These are phyloP conservation scores for Serendipita sp. DNA, from an alignment of 768 basidiomycete genomes.

Conservation along the genomic window DNA sequence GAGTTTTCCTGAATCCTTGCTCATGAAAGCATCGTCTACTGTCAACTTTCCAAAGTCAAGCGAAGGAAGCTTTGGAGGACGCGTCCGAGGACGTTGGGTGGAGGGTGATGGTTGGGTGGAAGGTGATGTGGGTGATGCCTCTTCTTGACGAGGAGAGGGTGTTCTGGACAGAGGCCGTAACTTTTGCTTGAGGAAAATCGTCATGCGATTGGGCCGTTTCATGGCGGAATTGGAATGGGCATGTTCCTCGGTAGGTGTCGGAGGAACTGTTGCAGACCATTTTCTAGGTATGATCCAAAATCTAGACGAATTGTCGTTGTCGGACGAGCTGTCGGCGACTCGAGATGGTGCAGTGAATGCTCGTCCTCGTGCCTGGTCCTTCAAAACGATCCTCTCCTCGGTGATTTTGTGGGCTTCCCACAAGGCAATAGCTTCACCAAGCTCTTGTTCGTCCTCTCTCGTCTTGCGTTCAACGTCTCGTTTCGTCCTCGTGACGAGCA, in stretches of 20 bases:
- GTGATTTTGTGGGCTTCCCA: background rate
- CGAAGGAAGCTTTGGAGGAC: background rate
- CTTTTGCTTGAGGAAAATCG: background rate
- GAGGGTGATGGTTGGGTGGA: background rate
- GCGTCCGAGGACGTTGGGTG: background rate
- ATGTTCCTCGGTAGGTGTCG: background rate
- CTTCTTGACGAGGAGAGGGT: background rate
- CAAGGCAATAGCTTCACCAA: background rate
- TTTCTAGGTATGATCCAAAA: background rate
- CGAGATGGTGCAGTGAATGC: background rate
- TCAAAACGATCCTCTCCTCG: background rate
- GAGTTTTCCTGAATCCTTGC: no score
- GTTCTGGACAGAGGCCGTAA: background rate
- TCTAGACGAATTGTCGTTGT: background rate
- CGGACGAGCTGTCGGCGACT: background rate
- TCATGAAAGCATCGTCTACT: no score
- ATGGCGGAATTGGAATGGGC: background rate
- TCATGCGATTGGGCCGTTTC: background rate
- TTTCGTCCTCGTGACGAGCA: background rate
- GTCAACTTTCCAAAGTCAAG: background rate
- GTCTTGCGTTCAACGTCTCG: background rate
- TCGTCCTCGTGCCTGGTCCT: background rate
- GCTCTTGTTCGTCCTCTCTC: background rate
- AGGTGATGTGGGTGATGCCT: background rate
- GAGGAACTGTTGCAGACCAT: background rate